Base-by-base conservation (phyloP, 2,329 filamentous ascomycete species). In the Immersiporthe knoxdaviesiana region DNA sequence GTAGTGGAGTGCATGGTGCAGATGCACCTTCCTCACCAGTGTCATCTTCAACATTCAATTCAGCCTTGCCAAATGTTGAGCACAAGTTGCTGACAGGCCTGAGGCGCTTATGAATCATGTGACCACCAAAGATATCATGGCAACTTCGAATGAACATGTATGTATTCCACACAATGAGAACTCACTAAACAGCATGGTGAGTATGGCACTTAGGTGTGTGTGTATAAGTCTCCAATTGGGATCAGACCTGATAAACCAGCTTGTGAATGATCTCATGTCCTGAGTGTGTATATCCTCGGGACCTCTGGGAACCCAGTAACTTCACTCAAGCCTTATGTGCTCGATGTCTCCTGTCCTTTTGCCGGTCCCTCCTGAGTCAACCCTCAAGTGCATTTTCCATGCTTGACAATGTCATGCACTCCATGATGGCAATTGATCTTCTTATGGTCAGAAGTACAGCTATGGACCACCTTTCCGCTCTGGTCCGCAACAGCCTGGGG, bases 381-480 rank as follows among this genome's bases (percentile, higher is more conserved):
- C n/a, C n/a, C n/a, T 41, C 32, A 65, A 39, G 47, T 35, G 24
- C 63, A 65, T 54, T 39, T 65, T 16, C 63, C 63, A 35, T 65
- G 63, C 63, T 65, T 65, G 16, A n/a, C 27, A 24, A 65, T 65
- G 21, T 65, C 63, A 41, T 87, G 84, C 69, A 70, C 32, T 39
- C 47, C 44, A 37, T 64, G 60, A n/a, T 75, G 65, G 63, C 71
- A 73, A 30, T 59, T 68, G 30, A 72, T 74, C 66, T 74, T 73
- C 47, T 74, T 68, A 3, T 44, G 39, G 18, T 72, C 65, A 4
- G 66, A 35, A 0, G n/a, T 60, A 30, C 70, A 72, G 7, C 54
- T 24, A 44, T 68, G 61, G 47, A 72, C 66, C 11, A 54, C 60
- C 1, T 62, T 66, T 8, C 70, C 72, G 32, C 63, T 47, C 71